Percentiles rank a stretch among this genome's conserved stretches.
Conservation (phyloP, 225 moss, liverwort and hornwort species). For the Rhytidiadelphus loreus region DNA sequence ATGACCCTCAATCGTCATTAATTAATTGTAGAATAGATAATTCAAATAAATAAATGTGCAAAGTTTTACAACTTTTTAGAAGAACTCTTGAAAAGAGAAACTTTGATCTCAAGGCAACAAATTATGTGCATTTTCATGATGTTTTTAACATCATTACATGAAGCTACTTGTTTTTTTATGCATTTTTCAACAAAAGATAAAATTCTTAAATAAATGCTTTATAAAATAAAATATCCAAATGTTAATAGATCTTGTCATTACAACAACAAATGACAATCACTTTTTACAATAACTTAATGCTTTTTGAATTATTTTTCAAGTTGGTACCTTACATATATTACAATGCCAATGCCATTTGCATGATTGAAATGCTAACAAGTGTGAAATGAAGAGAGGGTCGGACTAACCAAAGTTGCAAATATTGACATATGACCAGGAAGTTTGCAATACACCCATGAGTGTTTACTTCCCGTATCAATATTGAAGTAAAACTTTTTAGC, state of each 20-base stretch:
- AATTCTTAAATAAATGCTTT: neutral
- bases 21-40: too few relatives aligned
- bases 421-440: neutral
- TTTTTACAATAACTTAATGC: fast-evolving
- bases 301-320: neutral
- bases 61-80: neutral
- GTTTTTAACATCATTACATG: neutral
- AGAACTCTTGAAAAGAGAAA: neutral
- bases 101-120: neutral
- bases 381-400: neutral
- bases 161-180: too few relatives aligned
- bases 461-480: neutral
- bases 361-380: too few relatives aligned
- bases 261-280: neutral
- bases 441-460: neutral
- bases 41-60: neutral
- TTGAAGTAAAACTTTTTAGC: neutral
- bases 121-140: neutral
- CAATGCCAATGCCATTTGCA: neutral
- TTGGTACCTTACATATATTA: fast-evolving
- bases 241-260: too few relatives aligned
- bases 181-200: neutral
- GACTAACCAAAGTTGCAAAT: neutral
- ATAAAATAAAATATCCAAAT: too few relatives aligned
- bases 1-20: too few relatives aligned